Conservation (phyloP, 495 filamentous ascomycete genomes). For the Diplogelasinospora grovesii region DNA sequence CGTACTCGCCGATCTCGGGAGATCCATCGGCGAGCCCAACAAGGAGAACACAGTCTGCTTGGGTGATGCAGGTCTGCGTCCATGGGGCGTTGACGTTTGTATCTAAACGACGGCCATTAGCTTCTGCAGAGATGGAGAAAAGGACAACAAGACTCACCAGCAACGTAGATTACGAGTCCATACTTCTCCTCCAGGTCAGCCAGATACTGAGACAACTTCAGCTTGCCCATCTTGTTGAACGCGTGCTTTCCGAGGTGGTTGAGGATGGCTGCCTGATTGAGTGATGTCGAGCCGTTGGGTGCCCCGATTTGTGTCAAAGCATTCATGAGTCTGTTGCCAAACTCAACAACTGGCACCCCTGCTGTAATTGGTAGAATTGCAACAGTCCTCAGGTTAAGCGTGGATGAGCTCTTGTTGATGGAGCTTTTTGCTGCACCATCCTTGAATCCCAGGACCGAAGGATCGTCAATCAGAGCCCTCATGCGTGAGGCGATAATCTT, state of each 20-base stretch:
- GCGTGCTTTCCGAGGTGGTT: conserved; percentile 93
- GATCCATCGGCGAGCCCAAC: conserved; percentile 89
- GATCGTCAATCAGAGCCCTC: conserved; percentile 79
- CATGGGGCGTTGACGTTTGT: conserved; percentile 93
- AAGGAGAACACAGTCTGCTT: conserved; percentile 91
- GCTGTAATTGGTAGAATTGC: conserved; percentile 85
- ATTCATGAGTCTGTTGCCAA: conserved; percentile 80
- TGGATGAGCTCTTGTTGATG: conserved; percentile 66
- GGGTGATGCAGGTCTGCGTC: conserved; percentile 96
- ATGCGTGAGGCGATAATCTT: conserved; percentile 97
- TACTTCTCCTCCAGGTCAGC: conserved; percentile 97
- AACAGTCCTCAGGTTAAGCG: conserved; percentile 85
- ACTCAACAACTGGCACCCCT: conserved; percentile 91
- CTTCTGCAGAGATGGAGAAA: conserved; percentile 6
- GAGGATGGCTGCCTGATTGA: conserved; percentile 89
- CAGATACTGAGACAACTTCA: conserved; percentile 92
- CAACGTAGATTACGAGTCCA: conserved; percentile 90
- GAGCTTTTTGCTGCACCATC: conserved; percentile 51
- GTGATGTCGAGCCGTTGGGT: conserved; percentile 78
- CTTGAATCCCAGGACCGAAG: conserved; percentile 38
- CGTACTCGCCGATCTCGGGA: conserved; percentile 87
- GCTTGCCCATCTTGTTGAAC: conserved; percentile 93
- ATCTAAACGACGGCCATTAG: conserved; percentile 46
- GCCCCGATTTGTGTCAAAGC: conserved; percentile 84
- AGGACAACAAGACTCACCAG: conserved; percentile 48